Base-by-base conservation (phyloP, 1,284 basidiomycete genomes). In the Agroathelia rolfsii region DNA sequence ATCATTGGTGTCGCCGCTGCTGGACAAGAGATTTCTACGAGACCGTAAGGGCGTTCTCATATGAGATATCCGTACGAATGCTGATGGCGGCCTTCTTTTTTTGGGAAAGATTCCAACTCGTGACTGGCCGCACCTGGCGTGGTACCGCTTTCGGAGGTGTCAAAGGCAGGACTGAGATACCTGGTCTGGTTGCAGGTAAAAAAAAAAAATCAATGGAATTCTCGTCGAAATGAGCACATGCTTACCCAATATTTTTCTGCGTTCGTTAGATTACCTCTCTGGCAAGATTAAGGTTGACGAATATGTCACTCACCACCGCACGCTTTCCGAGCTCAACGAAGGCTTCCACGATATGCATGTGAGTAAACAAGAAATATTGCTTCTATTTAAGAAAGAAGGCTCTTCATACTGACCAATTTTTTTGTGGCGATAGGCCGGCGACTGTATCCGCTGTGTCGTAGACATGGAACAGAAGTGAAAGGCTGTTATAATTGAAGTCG, bases 91-190 rank as follows among this genome's bases (percentile, higher is more conserved):
- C 40, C 23, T n/a, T 24, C 9, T 30, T 39, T 27, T 12, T 26
- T 29, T 40, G 62, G 62, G 64, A n/a, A n/a, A n/a, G n/a, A n/a
- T n/a, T n/a, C n/a, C 71, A 76, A 53, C 63, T 76, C 28, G 72
- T 90, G 18, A 98, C 95, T 33, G 95, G 95, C 37, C 80, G 95
- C 41, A 83, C 79, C 36, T 97, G 95, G 94, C 82, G 92, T 51
- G 95, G 95, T 28, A 72, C 75, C 26, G 95, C 95, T 0, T 99
- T 98, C 48, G 95, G 95, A 44, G 95, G 95, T 41, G 93, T 98
- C 45, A 98, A 97, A 65, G 95, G 94, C 26, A 77, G 94, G 38
- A 90, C 92, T 23, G 93, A 97, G 61, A 65, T 94, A 28, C 89
- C 89, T 25, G 85, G 84, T 12, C 76, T 94, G 28, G 87, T 94